phyloP scores from a whole-genome alignment of 176 grass and related monocot genomes.

The Triticum monococcum region DNA sequence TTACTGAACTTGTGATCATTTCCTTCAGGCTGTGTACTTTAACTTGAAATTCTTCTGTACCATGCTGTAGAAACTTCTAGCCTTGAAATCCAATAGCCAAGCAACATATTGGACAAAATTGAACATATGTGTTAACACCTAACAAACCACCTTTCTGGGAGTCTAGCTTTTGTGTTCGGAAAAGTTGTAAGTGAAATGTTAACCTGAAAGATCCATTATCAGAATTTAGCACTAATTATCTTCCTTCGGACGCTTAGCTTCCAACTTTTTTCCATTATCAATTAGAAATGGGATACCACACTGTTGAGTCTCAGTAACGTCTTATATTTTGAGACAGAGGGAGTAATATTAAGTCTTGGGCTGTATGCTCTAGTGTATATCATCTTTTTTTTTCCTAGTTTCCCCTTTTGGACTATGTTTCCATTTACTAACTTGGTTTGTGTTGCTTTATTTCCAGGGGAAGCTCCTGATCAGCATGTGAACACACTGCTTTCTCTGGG shows the following conservation, averaged over 20 bases:
- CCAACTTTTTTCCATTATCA: neutral
- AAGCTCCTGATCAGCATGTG: slow-evolving; percentile 47
- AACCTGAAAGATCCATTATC: slow-evolving; percentile 1
- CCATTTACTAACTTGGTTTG: neutral
- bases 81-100: slow-evolving; percentile 5
- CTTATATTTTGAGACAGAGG: no score
- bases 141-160: neutral
- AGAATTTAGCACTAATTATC: neutral
- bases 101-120: neutral
- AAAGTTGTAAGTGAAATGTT: slow-evolving; percentile 1
- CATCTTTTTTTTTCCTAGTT: neutral
- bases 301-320: neutral
- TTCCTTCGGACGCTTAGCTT: neutral
- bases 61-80: slow-evolving; percentile 5
- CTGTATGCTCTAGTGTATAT: neutral
- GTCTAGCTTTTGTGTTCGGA: neutral
- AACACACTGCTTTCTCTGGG: slow-evolving; percentile 43
- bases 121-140: neutral
- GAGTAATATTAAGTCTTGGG: neutral
- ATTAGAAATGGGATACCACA: neutral
- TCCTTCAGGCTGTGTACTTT: neutral
- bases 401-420: slow-evolving; percentile 10
- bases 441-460: slow-evolving; percentile 37
- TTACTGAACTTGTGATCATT: slow-evolving; percentile 6
- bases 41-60: slow-evolving; percentile 16